phyloP scores from a whole-genome alignment of 768 basidiomycete species.

The Amanita rubescens region DNA sequence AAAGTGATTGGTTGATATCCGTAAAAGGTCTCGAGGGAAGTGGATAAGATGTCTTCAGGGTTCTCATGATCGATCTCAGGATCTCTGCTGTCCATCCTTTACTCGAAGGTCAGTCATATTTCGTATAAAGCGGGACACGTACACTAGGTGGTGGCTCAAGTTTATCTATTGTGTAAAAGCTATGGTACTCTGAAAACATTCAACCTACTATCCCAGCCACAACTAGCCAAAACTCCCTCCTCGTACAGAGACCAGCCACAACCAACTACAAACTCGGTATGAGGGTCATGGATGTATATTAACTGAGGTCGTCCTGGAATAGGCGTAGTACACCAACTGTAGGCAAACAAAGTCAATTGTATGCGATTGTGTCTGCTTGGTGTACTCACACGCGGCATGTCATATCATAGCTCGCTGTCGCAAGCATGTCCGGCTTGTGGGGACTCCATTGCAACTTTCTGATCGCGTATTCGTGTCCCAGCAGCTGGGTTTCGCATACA shows the following conservation, averaged over 20 bases:
- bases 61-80: conserved; percentile 16
- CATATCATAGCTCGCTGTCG: conserved; percentile 86
- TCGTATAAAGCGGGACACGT: neutral
- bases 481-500: conserved; percentile 57
- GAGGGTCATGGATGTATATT: conserved; percentile 71
- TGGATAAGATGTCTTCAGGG: conserved; percentile 63
- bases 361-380: neutral
- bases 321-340: conserved; percentile 70
- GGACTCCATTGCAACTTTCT: conserved; percentile 88
- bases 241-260: conserved; percentile 91
- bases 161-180: neutral
- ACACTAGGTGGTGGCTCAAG: neutral
- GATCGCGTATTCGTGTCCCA: conserved; percentile 88
- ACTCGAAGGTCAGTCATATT: neutral
- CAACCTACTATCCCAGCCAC: conserved; percentile 86
- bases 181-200: conserved; percentile 59
- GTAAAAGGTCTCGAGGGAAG: conserved; percentile 56
- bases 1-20: conserved; percentile 53
- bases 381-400: conserved; percentile 77
- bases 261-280: conserved; percentile 94
- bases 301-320: conserved; percentile 41
- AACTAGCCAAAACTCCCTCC: conserved; percentile 79
- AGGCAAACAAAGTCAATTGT: neutral
- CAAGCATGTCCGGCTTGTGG: conserved; percentile 62
- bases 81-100: neutral